phyloP scores from a whole-genome alignment of 2,329 filamentous ascomycete genomes.

The Colletotrichum sp. region DNA sequence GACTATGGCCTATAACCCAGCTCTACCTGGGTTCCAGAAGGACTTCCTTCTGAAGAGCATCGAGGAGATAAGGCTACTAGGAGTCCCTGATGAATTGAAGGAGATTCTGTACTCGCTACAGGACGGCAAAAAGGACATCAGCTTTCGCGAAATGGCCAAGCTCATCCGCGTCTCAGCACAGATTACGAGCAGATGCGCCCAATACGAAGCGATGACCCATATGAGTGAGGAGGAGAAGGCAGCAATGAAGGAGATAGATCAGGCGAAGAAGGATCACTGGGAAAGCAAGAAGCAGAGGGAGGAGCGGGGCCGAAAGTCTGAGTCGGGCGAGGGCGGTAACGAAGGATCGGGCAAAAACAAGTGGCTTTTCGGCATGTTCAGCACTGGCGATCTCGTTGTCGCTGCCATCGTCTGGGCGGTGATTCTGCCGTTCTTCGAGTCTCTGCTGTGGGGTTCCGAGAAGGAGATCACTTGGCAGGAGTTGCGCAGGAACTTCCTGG shows the following conservation, averaged over 20 bases:
- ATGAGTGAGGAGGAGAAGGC: conserved; percentile 19
- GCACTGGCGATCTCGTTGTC: conserved; percentile 49
- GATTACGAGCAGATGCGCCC: conserved; percentile 51
- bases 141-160: conserved; percentile 59
- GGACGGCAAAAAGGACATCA: conserved; percentile 47
- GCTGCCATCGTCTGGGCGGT: conserved; percentile 49
- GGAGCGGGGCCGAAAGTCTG: conserved; percentile 1
- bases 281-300: conserved; percentile 35
- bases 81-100: conserved; percentile 72
- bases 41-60: conserved; percentile 64
- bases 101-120: conserved; percentile 63
- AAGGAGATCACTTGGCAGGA: conserved; percentile 97
- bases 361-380: conserved; percentile 23
- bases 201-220: conserved; percentile 21
- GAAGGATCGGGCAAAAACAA: conserved; percentile 23
- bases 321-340: conserved; percentile 6
- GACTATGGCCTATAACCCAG: conserved; percentile 59
- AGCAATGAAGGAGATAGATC: conserved; percentile 14
- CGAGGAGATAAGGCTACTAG: conserved; percentile 68
- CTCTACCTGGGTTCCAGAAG: conserved; percentile 67
- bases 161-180: conserved; percentile 61
- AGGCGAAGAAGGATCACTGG: conserved; percentile 15
- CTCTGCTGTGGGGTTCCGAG: conserved; percentile 45
- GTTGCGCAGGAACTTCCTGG: conserved; percentile 89
- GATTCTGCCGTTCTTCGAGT: conserved; percentile 46